Percentiles rank a stretch among this genome's conserved stretches.
phyloP scores from a whole-genome alignment of 2,329 filamentous ascomycete species.

The Aureobasidium sp. region DNA sequence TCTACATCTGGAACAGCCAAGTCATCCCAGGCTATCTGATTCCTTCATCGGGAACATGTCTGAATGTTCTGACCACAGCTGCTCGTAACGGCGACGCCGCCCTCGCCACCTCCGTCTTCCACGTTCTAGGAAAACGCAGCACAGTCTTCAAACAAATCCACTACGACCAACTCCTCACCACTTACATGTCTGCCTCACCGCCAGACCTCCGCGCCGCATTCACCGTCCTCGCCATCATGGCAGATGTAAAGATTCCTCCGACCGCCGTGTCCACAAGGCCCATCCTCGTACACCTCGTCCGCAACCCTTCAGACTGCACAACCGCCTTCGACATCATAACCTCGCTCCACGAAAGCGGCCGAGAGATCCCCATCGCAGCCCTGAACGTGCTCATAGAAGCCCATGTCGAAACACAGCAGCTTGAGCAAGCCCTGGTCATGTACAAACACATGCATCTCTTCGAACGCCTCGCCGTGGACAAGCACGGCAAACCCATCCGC shows the following conservation, averaged over 20 bases:
- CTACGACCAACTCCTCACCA: constrained; percentile 69
- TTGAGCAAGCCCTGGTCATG: constrained; percentile 46
- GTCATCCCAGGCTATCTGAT: constrained; percentile 52
- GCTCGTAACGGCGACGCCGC: constrained; percentile 57
- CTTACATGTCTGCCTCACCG: constrained; percentile 48
- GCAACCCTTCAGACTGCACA: constrained; percentile 37
- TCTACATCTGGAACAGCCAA: constrained; percentile 61
- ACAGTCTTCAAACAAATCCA: constrained; percentile 56
- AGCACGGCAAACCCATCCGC: background rate
- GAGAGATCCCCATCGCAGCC: constrained; percentile 42
- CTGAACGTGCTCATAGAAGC: constrained; percentile 47
- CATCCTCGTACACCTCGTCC: constrained; percentile 49
- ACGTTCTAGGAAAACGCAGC: constrained; percentile 50
- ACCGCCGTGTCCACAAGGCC: constrained; percentile 53
- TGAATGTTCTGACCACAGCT: constrained; percentile 63
- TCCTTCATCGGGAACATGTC: constrained; percentile 55
- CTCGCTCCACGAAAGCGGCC: constrained; percentile 41
- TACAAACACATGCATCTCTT: constrained; percentile 52
- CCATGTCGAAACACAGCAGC: constrained; percentile 34
- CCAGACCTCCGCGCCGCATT: constrained; percentile 57
- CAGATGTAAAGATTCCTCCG: constrained; percentile 49
- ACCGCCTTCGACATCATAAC: constrained; percentile 50
- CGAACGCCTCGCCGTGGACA: constrained; percentile 17
- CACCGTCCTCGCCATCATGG: constrained; percentile 64
- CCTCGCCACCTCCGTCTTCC: constrained; percentile 63